A percentile compares a stretch with the other conserved stretches of the same genome.
Conservation (phyloP, 495 filamentous ascomycete genomes). For the Talaromyces thailandensis region DNA sequence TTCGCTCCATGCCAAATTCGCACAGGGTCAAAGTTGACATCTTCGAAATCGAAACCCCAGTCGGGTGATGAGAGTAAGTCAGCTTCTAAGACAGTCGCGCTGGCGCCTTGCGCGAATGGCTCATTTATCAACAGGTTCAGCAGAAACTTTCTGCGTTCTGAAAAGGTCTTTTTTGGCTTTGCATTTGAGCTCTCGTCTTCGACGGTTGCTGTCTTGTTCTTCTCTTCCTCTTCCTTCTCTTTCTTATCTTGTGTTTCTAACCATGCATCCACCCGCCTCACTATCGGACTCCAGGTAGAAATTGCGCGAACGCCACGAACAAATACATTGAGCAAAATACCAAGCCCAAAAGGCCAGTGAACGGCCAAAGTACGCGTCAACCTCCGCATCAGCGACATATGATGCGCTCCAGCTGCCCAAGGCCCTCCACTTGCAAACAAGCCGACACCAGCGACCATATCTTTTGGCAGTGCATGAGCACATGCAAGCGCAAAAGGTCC, state of each 20-base stretch:
- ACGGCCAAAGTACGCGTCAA: slow-evolving; percentile 3
- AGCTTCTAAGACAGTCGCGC: slow-evolving; percentile 17
- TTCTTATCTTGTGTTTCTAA: slow-evolving; percentile 5
- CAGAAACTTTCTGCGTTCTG: slow-evolving; percentile 9
- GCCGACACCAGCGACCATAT: slow-evolving; percentile 22
- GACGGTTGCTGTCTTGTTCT: background rate
- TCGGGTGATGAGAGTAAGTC: slow-evolving; percentile 14
- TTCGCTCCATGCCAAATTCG: slow-evolving; percentile 26
- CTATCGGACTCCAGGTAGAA: slow-evolving; percentile 5
- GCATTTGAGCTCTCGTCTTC: background rate
- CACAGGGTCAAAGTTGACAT: slow-evolving; percentile 18
- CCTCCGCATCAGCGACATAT: slow-evolving; percentile 6
- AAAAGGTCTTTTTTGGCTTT: background rate
- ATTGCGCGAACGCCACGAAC: slow-evolving; percentile 9
- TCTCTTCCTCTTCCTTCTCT: slow-evolving; percentile 2
- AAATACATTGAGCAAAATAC: background rate
- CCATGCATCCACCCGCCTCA: slow-evolving; percentile 10
- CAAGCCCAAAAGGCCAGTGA: slow-evolving; percentile 3
- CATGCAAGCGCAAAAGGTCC: slow-evolving; percentile 40
- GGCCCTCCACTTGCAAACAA: slow-evolving; percentile 25
- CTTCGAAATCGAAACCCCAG: slow-evolving; percentile 27
- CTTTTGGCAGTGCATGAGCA: slow-evolving; percentile 20
- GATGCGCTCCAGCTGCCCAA: slow-evolving; percentile 17
- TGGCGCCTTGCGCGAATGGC: slow-evolving; percentile 19
- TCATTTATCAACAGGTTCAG: slow-evolving; percentile 13